Evolutionary conservation across 164 flowering plant genomes (phyloP), one percentile per base, ranked within the genome.

Genomic region (Sextonia rubra): DNA sequence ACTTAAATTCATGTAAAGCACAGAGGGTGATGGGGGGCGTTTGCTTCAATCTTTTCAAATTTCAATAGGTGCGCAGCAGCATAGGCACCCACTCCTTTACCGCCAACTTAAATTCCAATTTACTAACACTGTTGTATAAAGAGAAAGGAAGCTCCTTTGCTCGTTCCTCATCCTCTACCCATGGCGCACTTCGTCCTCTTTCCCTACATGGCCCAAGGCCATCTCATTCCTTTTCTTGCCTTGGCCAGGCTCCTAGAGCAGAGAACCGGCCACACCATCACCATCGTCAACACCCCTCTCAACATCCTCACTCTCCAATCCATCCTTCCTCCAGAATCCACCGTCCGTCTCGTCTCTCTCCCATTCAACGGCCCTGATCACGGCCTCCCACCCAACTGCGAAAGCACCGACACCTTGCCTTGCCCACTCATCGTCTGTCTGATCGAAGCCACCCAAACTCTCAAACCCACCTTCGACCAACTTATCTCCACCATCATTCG

Each of bases 221-320:
- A 73, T n/a, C 55, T 73, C 24, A 58, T 66, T n/a, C 56, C 76
- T 9, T 73, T 67, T 64, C 37, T 73, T 17, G 25, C 64, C 11
- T 12, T 73, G 2, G 76, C 76, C 22, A 73, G 61, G 55, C 64
- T 56, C 3, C 69, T 66, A 3, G 27, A 26, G 24, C 71, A 60
- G 3, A 56, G 66, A 17, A 25, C 66, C 4, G 15, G 37, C 66
- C 25, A 25, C 71, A 72, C 24, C 15, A 63, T 76, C 27, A 76
- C 79, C 66, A 62, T 76, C 63, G 75, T 68, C 49, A 72, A 12
- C 26, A 76, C 75, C 29, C 71, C 79, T 49, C 68, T 60, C 69
- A 72, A 76, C 75, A n/a, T 68, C 55, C 22, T 5, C 4, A 48
- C 48, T 64, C 75, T 72, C 60, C 62, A 22, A 22, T 48, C 72